These are phyloP conservation scores for Fonsecaea erecta DNA, from an alignment of 2,329 filamentous ascomycete species.

Conservation along the genomic window DNA sequence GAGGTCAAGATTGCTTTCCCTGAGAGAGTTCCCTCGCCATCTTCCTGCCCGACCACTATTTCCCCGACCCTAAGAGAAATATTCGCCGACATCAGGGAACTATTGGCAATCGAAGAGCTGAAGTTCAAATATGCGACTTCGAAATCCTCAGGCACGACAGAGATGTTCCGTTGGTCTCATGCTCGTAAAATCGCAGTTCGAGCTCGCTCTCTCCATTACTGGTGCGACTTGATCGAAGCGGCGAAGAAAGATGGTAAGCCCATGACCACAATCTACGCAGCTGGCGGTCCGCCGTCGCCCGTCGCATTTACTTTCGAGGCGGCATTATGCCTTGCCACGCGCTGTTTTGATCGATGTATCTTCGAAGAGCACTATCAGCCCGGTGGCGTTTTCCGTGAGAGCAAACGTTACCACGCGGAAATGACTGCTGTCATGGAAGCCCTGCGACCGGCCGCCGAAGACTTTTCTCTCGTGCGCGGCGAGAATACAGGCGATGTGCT, in stretches of 20 bases:
- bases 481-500: constrained; percentile 2
- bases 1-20: constrained; percentile 1
- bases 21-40: background rate
- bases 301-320: background rate
- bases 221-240: constrained; percentile 6
- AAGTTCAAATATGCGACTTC: constrained; percentile 15
- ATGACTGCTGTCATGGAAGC: constrained; percentile 5
- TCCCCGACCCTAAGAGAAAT: background rate
- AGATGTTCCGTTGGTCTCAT: constrained; percentile 17
- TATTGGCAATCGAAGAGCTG: constrained; percentile 8
- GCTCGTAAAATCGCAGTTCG: constrained; percentile 9
- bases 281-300: background rate
- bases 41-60: background rate
- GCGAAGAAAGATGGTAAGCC: background rate
- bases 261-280: background rate
- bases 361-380: constrained; percentile 16
- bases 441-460: constrained; percentile 1
- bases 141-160: background rate
- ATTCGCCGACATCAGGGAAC: constrained; percentile 7
- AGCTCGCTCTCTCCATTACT: constrained; percentile 6
- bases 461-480: constrained; percentile 2
- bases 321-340: constrained; percentile 9
- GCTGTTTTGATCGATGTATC: constrained; percentile 12
- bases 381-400: constrained; percentile 5
- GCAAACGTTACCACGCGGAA: constrained; percentile 12